Evolutionary conservation across 345 rosid species (phyloP).

Genomic region (Hibiscus tridactylites): DNA sequence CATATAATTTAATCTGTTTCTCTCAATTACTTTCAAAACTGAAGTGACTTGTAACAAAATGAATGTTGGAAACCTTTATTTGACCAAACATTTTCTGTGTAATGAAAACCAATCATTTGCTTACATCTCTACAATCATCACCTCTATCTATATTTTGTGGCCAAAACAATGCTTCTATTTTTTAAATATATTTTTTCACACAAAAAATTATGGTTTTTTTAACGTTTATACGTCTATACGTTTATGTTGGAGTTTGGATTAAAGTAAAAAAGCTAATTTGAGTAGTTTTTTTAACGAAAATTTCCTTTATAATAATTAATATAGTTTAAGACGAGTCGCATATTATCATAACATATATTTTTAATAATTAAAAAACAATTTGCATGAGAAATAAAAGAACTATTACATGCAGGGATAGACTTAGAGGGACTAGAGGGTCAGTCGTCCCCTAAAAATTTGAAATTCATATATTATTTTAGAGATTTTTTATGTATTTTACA

Average conservation of each 20-base stretch:
- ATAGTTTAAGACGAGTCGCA: too few relatives aligned
- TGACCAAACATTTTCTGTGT: not conserved
- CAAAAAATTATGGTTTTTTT: not conserved
- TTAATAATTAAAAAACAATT: not conserved
- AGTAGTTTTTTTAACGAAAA: too few relatives aligned
- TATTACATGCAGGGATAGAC: too few relatives aligned
- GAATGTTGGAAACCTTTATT: not conserved
- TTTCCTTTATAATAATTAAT: too few relatives aligned
- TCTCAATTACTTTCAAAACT: not conserved
- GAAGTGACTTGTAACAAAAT: not conserved
- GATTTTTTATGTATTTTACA: too few relatives aligned
- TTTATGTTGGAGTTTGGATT: too few relatives aligned
- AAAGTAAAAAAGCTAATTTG: too few relatives aligned
- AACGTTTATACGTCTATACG: too few relatives aligned
- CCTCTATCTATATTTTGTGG: not conserved
- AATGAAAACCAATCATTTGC: not conserved
- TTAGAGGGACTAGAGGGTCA: too few relatives aligned
- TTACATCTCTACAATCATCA: not conserved
- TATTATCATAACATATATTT: not conserved
- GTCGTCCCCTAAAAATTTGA: too few relatives aligned
- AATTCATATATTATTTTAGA: too few relatives aligned
- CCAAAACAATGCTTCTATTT: not conserved
- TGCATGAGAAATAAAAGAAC: not conserved
- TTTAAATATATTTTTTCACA: not conserved
- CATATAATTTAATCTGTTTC: not conserved